Percentiles rank a stretch among this genome's conserved stretches.
phyloP scores from a whole-genome alignment of 805 yeast species.

The Torulaspora quercuum region DNA sequence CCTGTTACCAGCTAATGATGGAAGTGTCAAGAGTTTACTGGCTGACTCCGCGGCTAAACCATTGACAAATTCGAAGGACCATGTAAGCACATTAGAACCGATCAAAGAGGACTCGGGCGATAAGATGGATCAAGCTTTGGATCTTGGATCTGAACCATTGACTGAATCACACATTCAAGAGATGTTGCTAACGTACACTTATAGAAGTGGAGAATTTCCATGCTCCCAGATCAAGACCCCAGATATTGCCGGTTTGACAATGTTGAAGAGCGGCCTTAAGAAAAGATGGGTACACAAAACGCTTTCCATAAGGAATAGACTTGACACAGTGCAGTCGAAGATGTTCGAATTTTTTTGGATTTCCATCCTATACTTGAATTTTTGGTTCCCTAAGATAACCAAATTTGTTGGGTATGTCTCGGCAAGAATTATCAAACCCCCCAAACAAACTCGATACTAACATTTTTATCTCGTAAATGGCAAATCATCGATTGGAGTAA shows the following conservation, averaged over 20 bases:
- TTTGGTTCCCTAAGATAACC: slow-evolving; percentile 25
- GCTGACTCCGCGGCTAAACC: no score
- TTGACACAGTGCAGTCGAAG: slow-evolving; percentile 21
- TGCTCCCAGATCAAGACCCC: background rate
- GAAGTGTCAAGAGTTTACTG: no score
- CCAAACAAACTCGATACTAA: slow-evolving; percentile 3
- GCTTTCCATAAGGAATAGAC: slow-evolving; percentile 10
- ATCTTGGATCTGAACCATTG: slow-evolving; percentile 9
- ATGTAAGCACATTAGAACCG: slow-evolving; percentile 14
- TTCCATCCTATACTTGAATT: slow-evolving; percentile 21
- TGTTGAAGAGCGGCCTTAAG: slow-evolving; percentile 7
- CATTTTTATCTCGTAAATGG: no score
- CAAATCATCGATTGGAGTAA: no score
- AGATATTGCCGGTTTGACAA: slow-evolving; percentile 3
- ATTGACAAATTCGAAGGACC: no score
- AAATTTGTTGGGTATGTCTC: slow-evolving; percentile 25
- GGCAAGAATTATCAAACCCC: no score
- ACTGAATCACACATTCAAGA: slow-evolving; percentile 21
- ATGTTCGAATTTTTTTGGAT: slow-evolving; percentile 27
- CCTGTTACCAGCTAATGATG: no score
- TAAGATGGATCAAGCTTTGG: slow-evolving; percentile 12
- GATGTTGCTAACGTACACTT: slow-evolving; percentile 13
- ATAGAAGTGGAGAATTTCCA: slow-evolving; percentile 7
- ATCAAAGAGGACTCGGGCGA: slow-evolving; percentile 17
- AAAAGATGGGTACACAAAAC: slow-evolving; percentile 14